These are phyloP conservation scores for Fusarium avenaceum DNA, from an alignment of 2,329 filamentous ascomycete species.

Conservation along the genomic window DNA sequence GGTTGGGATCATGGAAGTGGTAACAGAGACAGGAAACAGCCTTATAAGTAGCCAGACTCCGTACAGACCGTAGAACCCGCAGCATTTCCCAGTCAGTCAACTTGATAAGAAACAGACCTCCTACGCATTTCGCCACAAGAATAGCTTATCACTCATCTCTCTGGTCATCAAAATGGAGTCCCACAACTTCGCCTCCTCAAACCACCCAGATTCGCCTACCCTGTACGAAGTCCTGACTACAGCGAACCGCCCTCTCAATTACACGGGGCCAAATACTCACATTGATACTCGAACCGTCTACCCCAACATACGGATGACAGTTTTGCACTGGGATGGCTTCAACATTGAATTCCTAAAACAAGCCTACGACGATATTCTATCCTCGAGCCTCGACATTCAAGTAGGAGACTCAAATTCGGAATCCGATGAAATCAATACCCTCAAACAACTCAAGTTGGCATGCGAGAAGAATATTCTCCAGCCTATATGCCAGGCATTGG, in stretches of 20 bases:
- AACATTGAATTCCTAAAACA: neutral
- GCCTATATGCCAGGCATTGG: too few relatives aligned
- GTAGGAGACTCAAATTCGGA: neutral
- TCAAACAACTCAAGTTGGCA: neutral
- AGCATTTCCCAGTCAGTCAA: too few relatives aligned
- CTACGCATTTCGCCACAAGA: too few relatives aligned
- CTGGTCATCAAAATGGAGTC: neutral
- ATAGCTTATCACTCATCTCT: too few relatives aligned
- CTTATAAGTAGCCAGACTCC: neutral
- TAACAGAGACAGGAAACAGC: neutral
- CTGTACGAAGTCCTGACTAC: neutral
- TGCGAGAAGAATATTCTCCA: neutral
- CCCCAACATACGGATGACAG: too few relatives aligned
- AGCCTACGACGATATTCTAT: neutral
- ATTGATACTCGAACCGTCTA: too few relatives aligned
- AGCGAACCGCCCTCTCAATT: too few relatives aligned
- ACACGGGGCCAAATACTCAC: too few relatives aligned
- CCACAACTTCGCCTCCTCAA: rapidly evolving
- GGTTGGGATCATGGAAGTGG: neutral
- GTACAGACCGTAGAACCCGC: neutral
- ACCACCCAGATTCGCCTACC: too few relatives aligned
- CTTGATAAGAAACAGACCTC: too few relatives aligned
- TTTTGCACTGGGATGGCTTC: neutral
- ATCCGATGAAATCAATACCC: neutral
- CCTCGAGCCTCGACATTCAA: too few relatives aligned